Base-by-base conservation (phyloP, 768 basidiomycete genomes). In the Trametes elegans region DNA sequence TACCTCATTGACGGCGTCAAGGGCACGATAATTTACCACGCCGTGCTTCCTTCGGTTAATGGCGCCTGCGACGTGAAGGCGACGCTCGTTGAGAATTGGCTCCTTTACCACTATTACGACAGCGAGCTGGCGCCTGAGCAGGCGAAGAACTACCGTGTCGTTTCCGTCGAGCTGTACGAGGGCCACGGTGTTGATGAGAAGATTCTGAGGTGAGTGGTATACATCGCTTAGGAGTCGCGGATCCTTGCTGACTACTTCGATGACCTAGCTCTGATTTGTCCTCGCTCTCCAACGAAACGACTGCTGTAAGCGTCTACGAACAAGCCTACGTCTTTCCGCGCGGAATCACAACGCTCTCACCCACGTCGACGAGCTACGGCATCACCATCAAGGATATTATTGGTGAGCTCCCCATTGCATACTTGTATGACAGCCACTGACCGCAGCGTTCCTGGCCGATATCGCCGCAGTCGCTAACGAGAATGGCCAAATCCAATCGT, bases 151-250 rank as follows among this genome's bases (percentile, higher is more conserved):
- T 82, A 86, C 66, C 76, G 83, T 45, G 70, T 96, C 44, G 85
- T 93, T 2, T 87, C 82, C 16, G 88, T 94, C 3, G 96, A 98
- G 71, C 72, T 97, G 42, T 97, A 94, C 68, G 95, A 98, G 67
- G 90, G 91, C 0, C 62, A 71, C 18, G 72, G 72, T 2, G 67
- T 79, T 6, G 88, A 91, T 65, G 82, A 88, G 31, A 88, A 88
- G 70, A 85, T 76, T 7, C 72, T 72, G 56, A 93, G 90, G 92
- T 90, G 53, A 5, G 83, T 70, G 9, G 7, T 5, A 45, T 2
- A 16, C 5, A 35, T 18, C 10, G 14, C 5, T 27, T n/a, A n/a
- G n/a, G 21, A 19, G 23, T 9, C 3, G 23, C 13, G 43, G 29
- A 19, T 42, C 28, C 11, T 11, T 21, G 18, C 39, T 50, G 18